phyloP scores from a whole-genome alignment of 108 stramenopile genomes.

The Pinguiococcus pyrenoidosus region DNA sequence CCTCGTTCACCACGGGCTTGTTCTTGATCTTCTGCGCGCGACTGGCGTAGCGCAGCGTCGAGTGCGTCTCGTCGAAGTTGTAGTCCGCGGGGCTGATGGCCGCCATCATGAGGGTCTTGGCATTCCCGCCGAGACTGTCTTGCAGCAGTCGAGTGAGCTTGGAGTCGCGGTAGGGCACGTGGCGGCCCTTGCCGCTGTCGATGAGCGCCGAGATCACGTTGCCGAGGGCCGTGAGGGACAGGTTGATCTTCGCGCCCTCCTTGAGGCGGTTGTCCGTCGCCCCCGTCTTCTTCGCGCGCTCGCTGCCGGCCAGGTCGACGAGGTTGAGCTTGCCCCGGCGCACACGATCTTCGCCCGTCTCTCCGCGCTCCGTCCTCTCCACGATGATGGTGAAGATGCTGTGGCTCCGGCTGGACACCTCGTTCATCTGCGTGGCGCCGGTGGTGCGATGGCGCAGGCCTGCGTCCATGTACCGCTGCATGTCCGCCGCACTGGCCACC shows the following conservation, averaged over 20 bases:
- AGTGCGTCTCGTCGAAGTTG: conserved; percentile 23
- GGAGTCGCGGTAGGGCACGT: conserved; percentile 22
- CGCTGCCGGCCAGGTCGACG: conserved; percentile 7
- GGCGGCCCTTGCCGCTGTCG: conserved; percentile 10
- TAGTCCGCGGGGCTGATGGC: conserved; percentile 6
- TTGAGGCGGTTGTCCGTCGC: conserved; percentile 5
- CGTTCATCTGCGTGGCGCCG: conserved; percentile 40
- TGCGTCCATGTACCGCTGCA: conserved; percentile 8
- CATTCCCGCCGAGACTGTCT: conserved; percentile 17
- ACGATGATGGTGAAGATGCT: conserved; percentile 37
- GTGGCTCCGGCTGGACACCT: conserved; percentile 36
- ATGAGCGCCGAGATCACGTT: conserved; percentile 44
- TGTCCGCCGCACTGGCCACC: conserved; percentile 3
- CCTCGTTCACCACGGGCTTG: conserved; percentile 31
- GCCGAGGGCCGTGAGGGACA: conserved; percentile 73
- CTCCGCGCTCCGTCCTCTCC: conserved; percentile 9
- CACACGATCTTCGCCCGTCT: not conserved
- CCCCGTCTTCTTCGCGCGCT: conserved; percentile 12
- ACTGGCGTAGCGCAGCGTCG: conserved; percentile 26
- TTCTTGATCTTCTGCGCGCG: conserved; percentile 30
- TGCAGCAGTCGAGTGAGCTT: conserved; percentile 14
- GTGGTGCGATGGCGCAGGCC: conserved; percentile 17
- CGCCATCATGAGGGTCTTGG: conserved; percentile 25
- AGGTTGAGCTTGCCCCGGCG: not conserved
- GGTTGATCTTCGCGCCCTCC: not conserved